Conservation (phyloP, 371 early-diverging fungal species). For the Fennellomyces sp. region DNA sequence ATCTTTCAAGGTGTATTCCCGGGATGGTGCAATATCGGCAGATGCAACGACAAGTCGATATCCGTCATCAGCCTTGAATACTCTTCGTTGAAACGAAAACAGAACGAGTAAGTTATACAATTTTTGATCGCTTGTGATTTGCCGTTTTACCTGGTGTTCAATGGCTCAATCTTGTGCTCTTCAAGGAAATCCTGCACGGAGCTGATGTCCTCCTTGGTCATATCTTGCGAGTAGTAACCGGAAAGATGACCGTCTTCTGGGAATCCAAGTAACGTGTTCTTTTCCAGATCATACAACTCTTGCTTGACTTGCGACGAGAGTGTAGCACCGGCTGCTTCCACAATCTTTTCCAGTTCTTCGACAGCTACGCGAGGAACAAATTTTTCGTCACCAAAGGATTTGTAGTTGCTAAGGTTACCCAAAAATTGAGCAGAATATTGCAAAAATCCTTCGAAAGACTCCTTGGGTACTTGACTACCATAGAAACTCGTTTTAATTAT, state of each 20-base stretch:
- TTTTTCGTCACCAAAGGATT: constrained; percentile 67
- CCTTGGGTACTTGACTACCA: constrained; percentile 48
- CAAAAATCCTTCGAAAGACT: constrained; percentile 54
- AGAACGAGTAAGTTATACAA: not conserved
- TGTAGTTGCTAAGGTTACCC: constrained; percentile 62
- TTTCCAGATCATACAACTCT: constrained; percentile 42
- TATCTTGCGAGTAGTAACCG: constrained; percentile 55
- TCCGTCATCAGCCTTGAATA: constrained; percentile 44
- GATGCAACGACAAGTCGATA: constrained; percentile 41
- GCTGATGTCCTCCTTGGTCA: constrained; percentile 56
- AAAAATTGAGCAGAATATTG: constrained; percentile 59
- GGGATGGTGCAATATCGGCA: constrained; percentile 24
- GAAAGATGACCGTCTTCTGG: constrained; percentile 64
- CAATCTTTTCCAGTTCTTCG: constrained; percentile 39
- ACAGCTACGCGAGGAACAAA: constrained; percentile 57
- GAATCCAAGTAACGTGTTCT: constrained; percentile 55
- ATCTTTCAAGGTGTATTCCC: constrained; percentile 22
- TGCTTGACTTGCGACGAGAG: constrained; percentile 33
- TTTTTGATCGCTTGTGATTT: too few species aligned
- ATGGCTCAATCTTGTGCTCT: constrained; percentile 29
- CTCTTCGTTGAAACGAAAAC: constrained; percentile 12
- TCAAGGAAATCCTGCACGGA: constrained; percentile 53
- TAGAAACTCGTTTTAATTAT: too few species aligned
- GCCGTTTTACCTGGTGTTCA: constrained; percentile 44
- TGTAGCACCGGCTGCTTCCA: constrained; percentile 27